Conservation (phyloP, 495 filamentous ascomycete genomes). For the Neurospora cerealis region DNA sequence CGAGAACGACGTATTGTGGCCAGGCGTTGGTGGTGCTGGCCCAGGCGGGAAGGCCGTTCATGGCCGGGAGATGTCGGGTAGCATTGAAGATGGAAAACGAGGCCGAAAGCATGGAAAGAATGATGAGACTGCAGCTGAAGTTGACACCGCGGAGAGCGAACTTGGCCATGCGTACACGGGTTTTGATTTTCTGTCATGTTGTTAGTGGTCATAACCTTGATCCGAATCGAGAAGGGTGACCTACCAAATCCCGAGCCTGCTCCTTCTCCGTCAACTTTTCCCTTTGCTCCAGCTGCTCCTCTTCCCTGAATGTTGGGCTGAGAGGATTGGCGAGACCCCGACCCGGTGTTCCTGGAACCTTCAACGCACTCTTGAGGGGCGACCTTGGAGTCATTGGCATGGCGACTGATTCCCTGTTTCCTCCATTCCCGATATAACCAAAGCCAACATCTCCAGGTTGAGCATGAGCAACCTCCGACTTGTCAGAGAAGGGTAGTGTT, state of each 20-base stretch:
- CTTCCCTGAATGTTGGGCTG: slow-evolving; percentile 83
- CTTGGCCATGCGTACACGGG: slow-evolving; percentile 87
- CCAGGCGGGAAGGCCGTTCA: slow-evolving; percentile 79
- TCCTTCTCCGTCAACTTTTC: slow-evolving; percentile 71
- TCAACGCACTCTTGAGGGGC: slow-evolving; percentile 79
- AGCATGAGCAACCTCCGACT: slow-evolving; percentile 47
- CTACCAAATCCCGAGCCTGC: slow-evolving; percentile 67
- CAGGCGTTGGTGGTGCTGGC: slow-evolving; percentile 67
- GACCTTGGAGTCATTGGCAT: slow-evolving; percentile 57
- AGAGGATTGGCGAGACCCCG: slow-evolving; percentile 55
- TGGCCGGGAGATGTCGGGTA: slow-evolving; percentile 58
- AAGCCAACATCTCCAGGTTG: slow-evolving; percentile 82
- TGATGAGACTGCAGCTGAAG: slow-evolving; percentile 93
- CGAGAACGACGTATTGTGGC: slow-evolving; percentile 79
- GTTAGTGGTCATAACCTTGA: slow-evolving; percentile 19
- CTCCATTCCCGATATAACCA: slow-evolving; percentile 65
- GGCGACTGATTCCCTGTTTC: slow-evolving; percentile 38
- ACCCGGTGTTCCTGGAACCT: slow-evolving; percentile 67
- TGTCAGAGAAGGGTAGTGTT: slow-evolving; percentile 57
- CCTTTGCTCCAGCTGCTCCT: slow-evolving; percentile 69
- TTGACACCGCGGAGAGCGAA: slow-evolving; percentile 86
- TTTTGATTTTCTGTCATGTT: slow-evolving; percentile 69
- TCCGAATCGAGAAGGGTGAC: too few species aligned
- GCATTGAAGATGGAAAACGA: slow-evolving; percentile 86
- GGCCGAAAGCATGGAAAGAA: slow-evolving; percentile 74